phyloP scores from a whole-genome alignment of 768 basidiomycete genomes.

The Xerocomus potaroensis region DNA sequence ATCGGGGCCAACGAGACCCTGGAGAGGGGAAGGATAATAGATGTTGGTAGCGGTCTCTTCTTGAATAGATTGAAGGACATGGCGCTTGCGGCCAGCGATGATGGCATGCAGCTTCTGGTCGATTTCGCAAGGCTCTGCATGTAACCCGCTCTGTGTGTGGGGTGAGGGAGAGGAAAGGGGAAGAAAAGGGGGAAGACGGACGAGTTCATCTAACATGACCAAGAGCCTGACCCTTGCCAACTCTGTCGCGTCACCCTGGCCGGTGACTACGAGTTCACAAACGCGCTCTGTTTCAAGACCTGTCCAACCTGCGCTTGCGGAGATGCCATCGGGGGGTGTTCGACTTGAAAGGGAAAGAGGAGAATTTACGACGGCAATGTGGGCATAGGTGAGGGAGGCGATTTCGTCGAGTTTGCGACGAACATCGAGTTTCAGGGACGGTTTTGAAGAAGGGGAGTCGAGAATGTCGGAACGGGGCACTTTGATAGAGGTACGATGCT shows the following conservation, averaged over 20 bases:
- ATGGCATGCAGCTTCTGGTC: slow-evolving; percentile 93
- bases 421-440: slow-evolving; percentile 76
- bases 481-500: slow-evolving; percentile 86
- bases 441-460: slow-evolving; percentile 76
- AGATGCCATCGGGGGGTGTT: slow-evolving; percentile 74
- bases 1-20: slow-evolving; percentile 77
- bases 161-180: neutral
- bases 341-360: slow-evolving; percentile 69
- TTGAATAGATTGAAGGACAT: slow-evolving; percentile 84
- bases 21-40: slow-evolving; percentile 87
- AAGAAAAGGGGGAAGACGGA: slow-evolving; percentile 38
- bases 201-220: slow-evolving; percentile 93
- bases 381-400: slow-evolving; percentile 86
- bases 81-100: slow-evolving; percentile 85
- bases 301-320: slow-evolving; percentile 74
- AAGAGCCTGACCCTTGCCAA: slow-evolving; percentile 85
- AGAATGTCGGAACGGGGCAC: slow-evolving; percentile 92
- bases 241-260: slow-evolving; percentile 84
- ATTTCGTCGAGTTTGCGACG: slow-evolving; percentile 88
- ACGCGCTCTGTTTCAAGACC: slow-evolving; percentile 93
- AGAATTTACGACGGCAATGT: slow-evolving; percentile 91
- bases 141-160: slow-evolving; percentile 70
- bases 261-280: slow-evolving; percentile 90
- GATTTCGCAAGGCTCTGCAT: slow-evolving; percentile 88
- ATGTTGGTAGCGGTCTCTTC: slow-evolving; percentile 98